Conservation (phyloP, 257 asterid species). For the Nicotiana paniculata region DNA sequence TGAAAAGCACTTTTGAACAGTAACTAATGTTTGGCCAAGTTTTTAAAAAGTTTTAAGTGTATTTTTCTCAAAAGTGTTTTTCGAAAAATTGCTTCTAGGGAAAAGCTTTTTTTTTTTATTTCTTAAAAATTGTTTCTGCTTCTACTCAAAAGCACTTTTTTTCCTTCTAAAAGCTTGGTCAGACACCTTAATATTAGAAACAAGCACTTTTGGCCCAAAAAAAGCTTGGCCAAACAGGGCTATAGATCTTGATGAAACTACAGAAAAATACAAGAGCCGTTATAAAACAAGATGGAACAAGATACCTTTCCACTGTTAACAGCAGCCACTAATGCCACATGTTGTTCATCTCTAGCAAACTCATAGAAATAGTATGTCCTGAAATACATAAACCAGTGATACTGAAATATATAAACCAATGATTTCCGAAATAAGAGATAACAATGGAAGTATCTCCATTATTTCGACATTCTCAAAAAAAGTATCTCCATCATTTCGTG, state of each 20-base stretch:
- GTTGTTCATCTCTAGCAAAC: slow-evolving; percentile 65
- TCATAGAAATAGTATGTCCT: slow-evolving; percentile 94
- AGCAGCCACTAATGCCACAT: slow-evolving; percentile 74
- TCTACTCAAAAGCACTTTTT: no score
- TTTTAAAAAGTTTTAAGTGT: no score
- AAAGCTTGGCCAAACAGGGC: no score
- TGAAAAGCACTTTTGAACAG: no score
- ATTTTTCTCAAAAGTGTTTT: no score
- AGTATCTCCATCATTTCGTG: not conserved
- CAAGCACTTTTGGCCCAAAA: no score
- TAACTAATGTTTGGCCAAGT: no score
- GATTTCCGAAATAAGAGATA: not conserved
- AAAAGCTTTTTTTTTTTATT: no score
- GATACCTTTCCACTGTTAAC: slow-evolving; percentile 78
- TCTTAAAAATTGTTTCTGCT: no score
- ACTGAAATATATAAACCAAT: not conserved
- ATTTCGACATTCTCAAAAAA: not conserved
- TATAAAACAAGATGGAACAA: not conserved
- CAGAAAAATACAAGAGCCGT: not conserved
- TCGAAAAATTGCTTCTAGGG: no score
- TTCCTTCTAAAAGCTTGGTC: no score
- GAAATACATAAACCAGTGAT: slow-evolving; percentile 15
- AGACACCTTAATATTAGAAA: no score
- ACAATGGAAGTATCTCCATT: not conserved
- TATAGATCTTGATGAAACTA: not conserved